phyloP scores from a whole-genome alignment of 768 basidiomycete genomes.

The Podaxis pistillaris region DNA sequence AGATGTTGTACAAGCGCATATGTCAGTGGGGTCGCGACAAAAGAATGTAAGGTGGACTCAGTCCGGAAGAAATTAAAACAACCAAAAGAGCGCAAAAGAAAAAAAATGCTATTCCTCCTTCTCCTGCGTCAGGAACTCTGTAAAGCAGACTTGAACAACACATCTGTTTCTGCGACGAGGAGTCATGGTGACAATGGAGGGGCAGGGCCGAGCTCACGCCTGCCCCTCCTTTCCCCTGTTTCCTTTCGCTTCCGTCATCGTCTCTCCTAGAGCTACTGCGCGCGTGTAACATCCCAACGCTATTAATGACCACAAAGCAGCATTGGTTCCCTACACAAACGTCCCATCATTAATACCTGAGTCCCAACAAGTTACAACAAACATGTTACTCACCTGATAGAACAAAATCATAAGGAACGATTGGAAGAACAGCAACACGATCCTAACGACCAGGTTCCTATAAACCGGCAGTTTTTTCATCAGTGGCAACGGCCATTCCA shows the following conservation, averaged over 20 bases:
- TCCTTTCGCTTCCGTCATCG: slow-evolving; percentile 61
- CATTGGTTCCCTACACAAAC: slow-evolving; percentile 70
- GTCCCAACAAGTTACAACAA: not conserved
- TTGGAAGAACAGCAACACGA: slow-evolving; percentile 64
- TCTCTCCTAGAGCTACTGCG: slow-evolving; percentile 67
- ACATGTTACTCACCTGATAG: slow-evolving; percentile 56
- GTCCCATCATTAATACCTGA: slow-evolving; percentile 6
- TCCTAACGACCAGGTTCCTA: slow-evolving; percentile 61
- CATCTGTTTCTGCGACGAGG: not conserved
- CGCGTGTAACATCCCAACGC: slow-evolving; percentile 66
- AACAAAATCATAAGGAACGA: slow-evolving; percentile 61
- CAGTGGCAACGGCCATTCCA: slow-evolving; percentile 72
- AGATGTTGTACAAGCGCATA: slow-evolving; percentile 1
- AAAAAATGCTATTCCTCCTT: slow-evolving; percentile 14
- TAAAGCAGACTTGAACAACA: slow-evolving; percentile 1
- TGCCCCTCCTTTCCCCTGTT: slow-evolving; percentile 57
- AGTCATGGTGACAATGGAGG: not conserved
- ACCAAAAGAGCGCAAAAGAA: slow-evolving; percentile 6
- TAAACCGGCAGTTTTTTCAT: slow-evolving; percentile 56
- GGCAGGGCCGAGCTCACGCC: slow-evolving; percentile 38
- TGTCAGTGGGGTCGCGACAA: not conserved
- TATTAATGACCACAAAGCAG: slow-evolving; percentile 75
- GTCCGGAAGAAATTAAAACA: slow-evolving; percentile 10
- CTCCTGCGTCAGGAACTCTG: slow-evolving; percentile 6
- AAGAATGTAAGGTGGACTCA: slow-evolving; percentile 9